phyloP scores from a whole-genome alignment of 2,329 filamentous ascomycete genomes.

The Furcasterigmium furcatum region DNA sequence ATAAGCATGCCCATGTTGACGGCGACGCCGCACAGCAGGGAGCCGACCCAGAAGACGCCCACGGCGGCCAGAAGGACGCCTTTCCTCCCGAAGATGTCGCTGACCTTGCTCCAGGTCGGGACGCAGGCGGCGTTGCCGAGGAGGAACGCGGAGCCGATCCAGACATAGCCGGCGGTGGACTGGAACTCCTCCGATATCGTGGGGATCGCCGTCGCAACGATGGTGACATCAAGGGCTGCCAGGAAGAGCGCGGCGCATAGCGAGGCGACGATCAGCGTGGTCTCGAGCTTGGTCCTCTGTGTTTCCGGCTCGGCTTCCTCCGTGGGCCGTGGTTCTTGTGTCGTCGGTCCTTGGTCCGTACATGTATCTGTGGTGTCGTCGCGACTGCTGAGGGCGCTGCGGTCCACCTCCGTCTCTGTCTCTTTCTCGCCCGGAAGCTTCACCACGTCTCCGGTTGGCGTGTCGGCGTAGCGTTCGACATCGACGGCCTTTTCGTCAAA shows the following conservation, averaged over 20 bases:
- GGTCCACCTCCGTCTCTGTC: background rate
- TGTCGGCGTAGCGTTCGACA: too few relatives aligned
- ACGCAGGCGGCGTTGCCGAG: constrained; percentile 65
- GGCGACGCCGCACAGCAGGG: constrained; percentile 43
- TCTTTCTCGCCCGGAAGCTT: too few relatives aligned
- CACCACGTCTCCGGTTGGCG: too few relatives aligned
- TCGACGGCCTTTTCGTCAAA: too few relatives aligned
- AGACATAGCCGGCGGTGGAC: constrained; percentile 66
- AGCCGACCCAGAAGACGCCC: constrained; percentile 49
- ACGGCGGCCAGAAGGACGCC: constrained; percentile 45
- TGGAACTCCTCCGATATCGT: constrained; percentile 56
- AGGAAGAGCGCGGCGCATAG: constrained; percentile 31
- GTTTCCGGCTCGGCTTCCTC: constrained; percentile 23
- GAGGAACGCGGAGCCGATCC: constrained; percentile 74
- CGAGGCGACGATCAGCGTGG: constrained; percentile 14
- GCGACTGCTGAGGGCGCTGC: background rate
- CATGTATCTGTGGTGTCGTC: background rate
- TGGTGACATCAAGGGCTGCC: constrained; percentile 49
- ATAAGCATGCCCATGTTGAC: constrained; percentile 44
- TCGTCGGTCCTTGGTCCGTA: background rate
- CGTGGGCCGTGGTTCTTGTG: background rate
- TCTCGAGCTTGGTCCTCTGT: constrained; percentile 32
- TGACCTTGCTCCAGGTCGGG: constrained; percentile 67
- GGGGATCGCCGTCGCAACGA: constrained; percentile 59
- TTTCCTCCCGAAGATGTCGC: constrained; percentile 57